Evolutionary conservation across 139 green algal species (phyloP).

Genomic region (Trebouxia sp.): DNA sequence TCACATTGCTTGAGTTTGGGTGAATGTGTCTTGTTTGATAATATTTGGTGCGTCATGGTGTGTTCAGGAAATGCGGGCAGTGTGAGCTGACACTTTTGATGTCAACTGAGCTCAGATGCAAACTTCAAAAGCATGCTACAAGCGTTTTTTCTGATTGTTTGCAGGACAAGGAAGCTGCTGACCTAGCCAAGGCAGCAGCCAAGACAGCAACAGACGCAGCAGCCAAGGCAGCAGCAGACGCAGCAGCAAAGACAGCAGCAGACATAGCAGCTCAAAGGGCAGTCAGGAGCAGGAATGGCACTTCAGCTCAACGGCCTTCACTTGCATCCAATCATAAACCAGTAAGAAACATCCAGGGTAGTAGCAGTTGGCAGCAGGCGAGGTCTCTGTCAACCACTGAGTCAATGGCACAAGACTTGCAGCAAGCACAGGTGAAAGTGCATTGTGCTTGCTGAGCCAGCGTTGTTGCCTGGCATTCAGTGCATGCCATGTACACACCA

Average conservation of each 20-base stretch:
- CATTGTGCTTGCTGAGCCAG: too few species aligned
- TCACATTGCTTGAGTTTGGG: not conserved
- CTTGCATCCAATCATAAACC: too few species aligned
- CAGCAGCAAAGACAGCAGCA: not conserved
- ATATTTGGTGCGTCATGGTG: too few species aligned
- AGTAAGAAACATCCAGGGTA: too few species aligned
- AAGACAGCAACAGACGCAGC: not conserved
- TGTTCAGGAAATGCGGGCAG: too few species aligned
- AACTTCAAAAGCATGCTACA: not conserved
- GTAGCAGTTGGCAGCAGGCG: too few species aligned
- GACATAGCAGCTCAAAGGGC: not conserved
- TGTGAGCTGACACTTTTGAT: too few species aligned
- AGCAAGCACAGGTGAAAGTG: not conserved
- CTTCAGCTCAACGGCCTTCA: too few species aligned
- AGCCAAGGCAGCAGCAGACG: not conserved
- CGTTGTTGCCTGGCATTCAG: not conserved
- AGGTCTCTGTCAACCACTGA: not conserved
- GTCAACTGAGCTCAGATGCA: not conserved
- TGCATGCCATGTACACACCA: not conserved
- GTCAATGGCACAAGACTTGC: not conserved
- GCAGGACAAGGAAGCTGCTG: constrained; percentile 14
- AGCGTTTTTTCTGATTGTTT: not conserved
- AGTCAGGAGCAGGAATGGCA: too few species aligned
- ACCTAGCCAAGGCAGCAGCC: too few species aligned
- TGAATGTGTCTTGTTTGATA: too few species aligned